Base-by-base conservation (phyloP, 2,329 filamentous ascomycete species). In the Sphaerulina musiva region DNA sequence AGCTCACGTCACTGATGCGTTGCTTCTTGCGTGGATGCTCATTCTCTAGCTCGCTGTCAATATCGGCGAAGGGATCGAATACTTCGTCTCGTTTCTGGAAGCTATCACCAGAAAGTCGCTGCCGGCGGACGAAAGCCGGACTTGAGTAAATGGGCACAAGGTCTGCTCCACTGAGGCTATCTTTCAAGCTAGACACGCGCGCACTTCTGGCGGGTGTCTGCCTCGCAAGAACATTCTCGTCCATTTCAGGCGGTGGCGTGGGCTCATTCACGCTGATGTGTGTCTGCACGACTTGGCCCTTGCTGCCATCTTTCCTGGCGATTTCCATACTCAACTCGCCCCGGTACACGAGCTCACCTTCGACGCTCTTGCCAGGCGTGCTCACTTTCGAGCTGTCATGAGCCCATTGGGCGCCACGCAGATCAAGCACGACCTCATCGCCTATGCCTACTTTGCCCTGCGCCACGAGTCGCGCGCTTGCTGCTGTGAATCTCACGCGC, bases 61-160 rank as follows among this genome's bases (percentile, higher is more conserved):
- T 46, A 55, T 88, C 84, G 11, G 67, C 68, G 48, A 92, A 85
- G 3, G 83, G 80, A 62, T 90, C 84, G 58, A 82, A 78, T 1
- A 77, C 40, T 44, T 23, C 78, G 4, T 78, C 78, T 29, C 26
- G 5, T 59, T 86, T 81, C 48, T 85, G 81, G 0, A 86, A 71
- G 0, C 82, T 81, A 1, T 84, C 84, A 53, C 85, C 85, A 0
- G 86, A 90, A 3, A 86, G 73, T 52, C 86, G 78, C 11, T 81
- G 79, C 8, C 85, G 79, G 68, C 87, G 91, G 17, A 89, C 72
- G 62, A 95, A 95, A 0, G 88, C 87, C 0, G 90, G 90, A 2
- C 89, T 95, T 4, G 80, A 76, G 76, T 65, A 65, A 39, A 62
- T 62, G 72, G 43, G 73, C 63, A 7, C 60, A n/a, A 58, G 55